Evolutionary conservation across 257 asterid species (phyloP), one percentile per base, ranked within the genome.

Genomic region (Rhazya stricta): DNA sequence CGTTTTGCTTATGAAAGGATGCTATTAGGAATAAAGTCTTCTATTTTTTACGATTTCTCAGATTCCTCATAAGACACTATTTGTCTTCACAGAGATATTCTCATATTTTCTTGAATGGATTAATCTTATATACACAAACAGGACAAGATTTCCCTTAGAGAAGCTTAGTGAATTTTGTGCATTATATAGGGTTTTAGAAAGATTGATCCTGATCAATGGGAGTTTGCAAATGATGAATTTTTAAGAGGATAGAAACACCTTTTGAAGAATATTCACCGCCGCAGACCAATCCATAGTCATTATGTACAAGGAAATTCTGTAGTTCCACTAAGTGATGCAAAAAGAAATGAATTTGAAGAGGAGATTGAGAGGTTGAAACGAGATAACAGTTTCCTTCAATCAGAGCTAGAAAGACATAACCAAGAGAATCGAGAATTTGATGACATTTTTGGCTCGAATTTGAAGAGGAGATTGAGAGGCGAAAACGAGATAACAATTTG

Each of bases 141-240:
- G n/a, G n/a, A n/a, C n/a, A n/a, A n/a, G n/a, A n/a, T n/a, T n/a
- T n/a, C n/a, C n/a, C n/a, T n/a, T n/a, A n/a, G n/a, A n/a, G n/a
- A n/a, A n/a, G n/a, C 25, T 13, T 15, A 43, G 72, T 32, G 53
- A 36, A 18, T 36, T 70, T 48, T 70, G 8, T 29, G 72, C 36
- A 2, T 69, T 39, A 68, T 79, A 32, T 25, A 92, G 97, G 99
- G 99, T 0, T 94, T 94, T 76, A 81, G 96, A 75, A 94, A 94
- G 81, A 81, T 85, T 75, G 97, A 90, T 84, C 97, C 99, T 2
- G 97, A 92, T 23, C 97, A 88, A 56, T 94, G 99, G 99, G 99
- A 94, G 80, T 94, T 94, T 81, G 96, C 96, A 3, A 94, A 94
- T 18, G 97, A 90, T 79, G 97, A 90, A 76, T 94, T 94, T 60